phyloP scores from a whole-genome alignment of 139 green algal species.

The Astrephomene gubernaculifera region DNA sequence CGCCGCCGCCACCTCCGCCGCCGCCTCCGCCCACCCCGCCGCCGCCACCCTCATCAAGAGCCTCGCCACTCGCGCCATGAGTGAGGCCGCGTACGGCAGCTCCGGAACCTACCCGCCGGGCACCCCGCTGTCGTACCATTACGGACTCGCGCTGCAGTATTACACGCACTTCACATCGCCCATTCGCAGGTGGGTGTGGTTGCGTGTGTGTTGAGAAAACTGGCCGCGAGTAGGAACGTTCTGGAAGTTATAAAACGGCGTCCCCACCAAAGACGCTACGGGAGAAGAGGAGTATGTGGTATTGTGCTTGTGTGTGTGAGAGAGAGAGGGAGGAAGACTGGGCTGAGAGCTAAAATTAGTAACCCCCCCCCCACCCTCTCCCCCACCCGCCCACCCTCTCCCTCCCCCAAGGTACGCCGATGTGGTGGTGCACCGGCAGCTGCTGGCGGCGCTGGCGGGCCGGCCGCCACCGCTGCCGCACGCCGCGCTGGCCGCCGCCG shows the following conservation, averaged over 20 bases:
- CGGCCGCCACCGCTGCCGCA: slow-evolving; percentile 41
- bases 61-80: slow-evolving; percentile 79
- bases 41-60: slow-evolving; percentile 37
- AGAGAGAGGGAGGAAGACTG: no score
- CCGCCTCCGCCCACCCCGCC: slow-evolving; percentile 28
- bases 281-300: no score
- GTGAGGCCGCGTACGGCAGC: slow-evolving; percentile 76
- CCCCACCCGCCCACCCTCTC: neutral
- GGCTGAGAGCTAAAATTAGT: no score
- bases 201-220: neutral
- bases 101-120: slow-evolving; percentile 55
- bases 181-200: slow-evolving; percentile 63
- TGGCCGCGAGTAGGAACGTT: no score
- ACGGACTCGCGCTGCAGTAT: slow-evolving; percentile 74
- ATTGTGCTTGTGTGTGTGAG: no score
- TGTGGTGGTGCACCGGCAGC: slow-evolving; percentile 66
- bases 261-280: no score
- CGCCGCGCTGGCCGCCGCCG: slow-evolving; percentile 54
- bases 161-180: slow-evolving; percentile 92
- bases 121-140: slow-evolving; percentile 65
- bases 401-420: slow-evolving; percentile 57
- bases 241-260: no score
- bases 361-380: neutral
- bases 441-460: slow-evolving; percentile 62
- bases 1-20: slow-evolving; percentile 1